A percentile compares a stretch with the other conserved stretches of the same genome.
These are phyloP conservation scores for Bryoglossum gracile DNA, from an alignment of 495 filamentous ascomycete genomes.

Conservation along the genomic window DNA sequence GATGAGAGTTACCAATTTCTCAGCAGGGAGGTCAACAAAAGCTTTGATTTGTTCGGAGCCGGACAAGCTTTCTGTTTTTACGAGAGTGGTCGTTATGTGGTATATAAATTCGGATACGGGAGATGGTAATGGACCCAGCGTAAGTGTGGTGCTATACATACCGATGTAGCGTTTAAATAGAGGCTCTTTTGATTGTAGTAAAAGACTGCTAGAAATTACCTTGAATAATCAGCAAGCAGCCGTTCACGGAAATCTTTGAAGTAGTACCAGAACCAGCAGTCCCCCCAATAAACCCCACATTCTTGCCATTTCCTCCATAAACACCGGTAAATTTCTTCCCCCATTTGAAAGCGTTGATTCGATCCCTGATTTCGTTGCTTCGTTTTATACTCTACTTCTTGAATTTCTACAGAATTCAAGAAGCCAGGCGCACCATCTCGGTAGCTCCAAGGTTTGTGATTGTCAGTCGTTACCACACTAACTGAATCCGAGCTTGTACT, in stretches of 20 bases:
- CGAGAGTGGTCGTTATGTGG: neutral
- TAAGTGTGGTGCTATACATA: slow-evolving; percentile 9
- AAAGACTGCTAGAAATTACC: neutral
- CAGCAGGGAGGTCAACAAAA: neutral
- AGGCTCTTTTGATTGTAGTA: slow-evolving; percentile 5
- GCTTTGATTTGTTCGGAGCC: neutral
- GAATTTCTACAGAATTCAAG: slow-evolving; percentile 20
- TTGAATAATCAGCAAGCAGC: neutral
- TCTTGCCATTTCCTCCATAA: slow-evolving; percentile 29
- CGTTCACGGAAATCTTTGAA: neutral
- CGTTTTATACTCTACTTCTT: slow-evolving; percentile 32
- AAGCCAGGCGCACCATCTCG: slow-evolving; percentile 29
- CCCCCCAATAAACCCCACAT: slow-evolving; percentile 39
- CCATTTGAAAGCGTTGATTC: slow-evolving; percentile 37
- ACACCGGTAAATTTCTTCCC: slow-evolving; percentile 39
- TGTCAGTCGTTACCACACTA: neutral
- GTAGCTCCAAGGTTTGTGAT: slow-evolving; percentile 23
- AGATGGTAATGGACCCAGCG: slow-evolving; percentile 3
- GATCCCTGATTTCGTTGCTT: slow-evolving; percentile 48
- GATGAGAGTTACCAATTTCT: slow-evolving; percentile 1
- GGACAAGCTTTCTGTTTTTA: neutral
- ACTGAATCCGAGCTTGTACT: too few species aligned
- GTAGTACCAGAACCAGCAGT: slow-evolving; percentile 34
- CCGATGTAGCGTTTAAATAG: slow-evolving; percentile 10
- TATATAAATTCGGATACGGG: slow-evolving; percentile 1